These are phyloP conservation scores for Rhizopus delemar DNA, from an alignment of 371 early-diverging fungal genomes.

Conservation along the genomic window DNA sequence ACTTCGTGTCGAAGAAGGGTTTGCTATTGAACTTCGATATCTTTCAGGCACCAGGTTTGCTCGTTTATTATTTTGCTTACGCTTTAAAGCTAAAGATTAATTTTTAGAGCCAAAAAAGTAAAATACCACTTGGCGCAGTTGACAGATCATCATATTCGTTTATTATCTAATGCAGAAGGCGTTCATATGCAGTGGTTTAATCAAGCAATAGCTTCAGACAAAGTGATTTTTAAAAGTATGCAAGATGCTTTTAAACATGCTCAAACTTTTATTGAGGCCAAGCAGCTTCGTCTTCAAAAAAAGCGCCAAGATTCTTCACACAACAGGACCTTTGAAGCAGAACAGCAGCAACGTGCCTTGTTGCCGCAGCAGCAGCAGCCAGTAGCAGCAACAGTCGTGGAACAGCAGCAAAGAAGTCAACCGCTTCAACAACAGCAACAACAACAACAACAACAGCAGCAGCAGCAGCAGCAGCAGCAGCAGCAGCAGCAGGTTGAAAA, in stretches of 20 bases:
- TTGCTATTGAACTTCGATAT: conserved; percentile 80
- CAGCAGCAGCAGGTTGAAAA: background rate
- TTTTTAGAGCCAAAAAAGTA: conserved; percentile 71
- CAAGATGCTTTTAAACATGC: conserved; percentile 77
- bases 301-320: conserved; percentile 38
- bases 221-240: conserved; percentile 75
- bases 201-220: conserved; percentile 65
- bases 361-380: background rate
- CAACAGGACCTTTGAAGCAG: conserved; percentile 45
- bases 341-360: conserved; percentile 11
- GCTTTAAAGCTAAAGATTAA: background rate
- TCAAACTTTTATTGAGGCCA: conserved; percentile 62
- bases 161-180: conserved; percentile 69
- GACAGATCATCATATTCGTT: conserved; percentile 58
- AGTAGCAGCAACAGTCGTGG: conserved; percentile 17
- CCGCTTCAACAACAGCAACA: background rate
- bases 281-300: conserved; percentile 23
- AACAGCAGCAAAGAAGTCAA: conserved; percentile 20
- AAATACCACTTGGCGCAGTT: conserved; percentile 77
- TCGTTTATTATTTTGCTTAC: background rate
- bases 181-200: conserved; percentile 75
- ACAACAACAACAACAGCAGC: conserved; percentile 1
- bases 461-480: background rate
- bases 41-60: conserved; percentile 71
- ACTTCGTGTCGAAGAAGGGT: conserved; percentile 71